phyloP scores from a whole-genome alignment of 2,329 filamentous ascomycete genomes.

The Epichloe brachyelytri region DNA sequence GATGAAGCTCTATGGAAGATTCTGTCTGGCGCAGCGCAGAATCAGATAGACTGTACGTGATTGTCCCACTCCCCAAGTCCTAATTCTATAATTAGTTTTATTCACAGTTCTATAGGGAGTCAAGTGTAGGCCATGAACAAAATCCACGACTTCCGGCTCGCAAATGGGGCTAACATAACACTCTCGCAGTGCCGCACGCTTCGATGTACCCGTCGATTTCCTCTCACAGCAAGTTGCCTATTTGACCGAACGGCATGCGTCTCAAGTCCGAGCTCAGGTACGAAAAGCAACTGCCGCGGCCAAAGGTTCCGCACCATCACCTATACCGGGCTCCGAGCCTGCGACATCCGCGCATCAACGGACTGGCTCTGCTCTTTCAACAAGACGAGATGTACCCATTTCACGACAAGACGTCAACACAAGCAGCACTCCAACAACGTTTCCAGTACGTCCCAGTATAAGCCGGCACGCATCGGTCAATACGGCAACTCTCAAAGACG shows the following conservation, averaged over 20 bases:
- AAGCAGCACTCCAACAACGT: conserved; percentile 30
- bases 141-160: conserved; percentile 9
- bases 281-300: conserved; percentile 53
- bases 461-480: conserved; percentile 36
- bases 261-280: conserved; percentile 83
- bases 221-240: conserved; percentile 87
- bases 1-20: conserved; percentile 86
- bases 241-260: conserved; percentile 81
- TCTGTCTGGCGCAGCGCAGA: conserved; percentile 67
- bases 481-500: conserved; percentile 27
- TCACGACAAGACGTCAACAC: conserved; percentile 32
- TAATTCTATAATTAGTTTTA: not conserved
- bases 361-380: conserved; percentile 40
- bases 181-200: conserved; percentile 50
- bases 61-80: not conserved
- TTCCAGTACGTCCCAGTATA: conserved; percentile 29
- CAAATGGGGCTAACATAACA: conserved; percentile 9
- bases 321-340: conserved; percentile 38
- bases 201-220: conserved; percentile 78
- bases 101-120: conserved; percentile 44
- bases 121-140: conserved; percentile 44
- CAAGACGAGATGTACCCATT: conserved; percentile 44
- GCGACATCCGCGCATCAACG: conserved; percentile 24
- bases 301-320: conserved; percentile 44
- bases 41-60: conserved; percentile 70